Conservation (phyloP, 2,329 filamentous ascomycete species). For the Hymenoscyphus infarciens region DNA sequence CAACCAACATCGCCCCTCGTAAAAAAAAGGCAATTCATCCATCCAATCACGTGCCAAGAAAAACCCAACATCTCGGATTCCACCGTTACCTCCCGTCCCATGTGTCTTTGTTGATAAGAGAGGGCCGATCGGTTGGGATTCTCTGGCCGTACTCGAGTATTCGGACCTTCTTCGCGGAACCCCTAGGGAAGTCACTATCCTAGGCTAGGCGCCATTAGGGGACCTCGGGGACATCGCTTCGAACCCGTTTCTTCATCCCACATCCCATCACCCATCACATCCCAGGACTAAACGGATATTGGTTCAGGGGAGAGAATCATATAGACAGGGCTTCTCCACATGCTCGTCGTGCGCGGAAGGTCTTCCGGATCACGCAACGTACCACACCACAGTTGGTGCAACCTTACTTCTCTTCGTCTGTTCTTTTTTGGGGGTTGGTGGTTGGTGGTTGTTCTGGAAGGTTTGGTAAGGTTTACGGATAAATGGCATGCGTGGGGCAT, state of each 20-base stretch:
- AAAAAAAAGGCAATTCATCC: not conserved
- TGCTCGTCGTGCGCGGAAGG: not conserved
- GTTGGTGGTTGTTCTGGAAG: not conserved
- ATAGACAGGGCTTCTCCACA: slow-evolving; percentile 3
- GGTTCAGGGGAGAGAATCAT: not conserved
- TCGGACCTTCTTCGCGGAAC: not conserved
- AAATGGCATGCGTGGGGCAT: not conserved
- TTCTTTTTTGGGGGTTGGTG: not conserved
- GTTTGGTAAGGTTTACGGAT: not conserved
- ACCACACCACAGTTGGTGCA: not conserved
- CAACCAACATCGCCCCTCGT: not conserved
- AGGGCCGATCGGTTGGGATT: not conserved
- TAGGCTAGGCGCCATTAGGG: not conserved
- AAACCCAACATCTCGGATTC: not conserved
- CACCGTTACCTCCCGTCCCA: not conserved
- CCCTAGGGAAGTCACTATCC: not conserved
- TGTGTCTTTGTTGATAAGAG: not conserved
- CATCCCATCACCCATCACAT: too few relatives aligned
- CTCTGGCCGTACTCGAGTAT: not conserved
- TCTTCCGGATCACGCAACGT: not conserved
- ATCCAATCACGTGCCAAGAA: slow-evolving; percentile 1
- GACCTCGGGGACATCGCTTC: not conserved
- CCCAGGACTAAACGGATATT: not conserved
- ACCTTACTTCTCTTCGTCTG: not conserved
- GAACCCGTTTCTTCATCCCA: not conserved